A percentile compares a stretch with the other conserved stretches of the same genome.
Conservation (phyloP, 257 asterid genomes). For the Penstemon eatonii region DNA sequence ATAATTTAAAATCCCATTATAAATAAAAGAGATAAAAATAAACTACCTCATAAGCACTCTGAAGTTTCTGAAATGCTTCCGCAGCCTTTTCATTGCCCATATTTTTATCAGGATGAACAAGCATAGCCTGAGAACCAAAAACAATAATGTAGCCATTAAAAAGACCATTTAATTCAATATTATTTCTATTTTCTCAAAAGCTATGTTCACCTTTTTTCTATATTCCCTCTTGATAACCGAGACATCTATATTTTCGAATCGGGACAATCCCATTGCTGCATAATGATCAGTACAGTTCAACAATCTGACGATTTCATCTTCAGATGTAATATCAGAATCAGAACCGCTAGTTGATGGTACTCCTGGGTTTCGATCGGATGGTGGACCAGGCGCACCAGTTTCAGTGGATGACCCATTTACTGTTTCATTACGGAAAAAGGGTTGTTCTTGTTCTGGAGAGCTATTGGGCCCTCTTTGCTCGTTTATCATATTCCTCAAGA, state of each 20-base stretch:
- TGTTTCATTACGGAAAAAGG: conserved; percentile 48
- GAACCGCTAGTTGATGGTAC: conserved; percentile 80
- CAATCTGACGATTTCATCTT: conserved; percentile 77
- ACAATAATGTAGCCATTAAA: conserved; percentile 18
- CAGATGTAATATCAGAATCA: conserved; percentile 76
- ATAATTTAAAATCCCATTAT: conserved; percentile 4
- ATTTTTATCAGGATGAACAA: conserved; percentile 98
- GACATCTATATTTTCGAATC: conserved; percentile 66
- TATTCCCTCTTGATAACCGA: conserved; percentile 79
- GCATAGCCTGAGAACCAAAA: conserved; percentile 77
- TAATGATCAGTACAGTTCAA: conserved; percentile 81
- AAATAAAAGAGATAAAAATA: conserved; percentile 1
- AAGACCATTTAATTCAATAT: neutral
- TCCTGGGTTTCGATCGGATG: conserved; percentile 59
- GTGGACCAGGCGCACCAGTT: conserved; percentile 37
- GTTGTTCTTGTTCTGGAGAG: conserved; percentile 59
- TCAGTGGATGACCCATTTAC: conserved; percentile 47
- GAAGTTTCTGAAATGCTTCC: conserved; percentile 97
- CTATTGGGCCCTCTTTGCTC: conserved; percentile 55
- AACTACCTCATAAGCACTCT: conserved; percentile 92
- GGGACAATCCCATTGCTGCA: conserved; percentile 78
- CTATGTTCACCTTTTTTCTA: conserved; percentile 69
- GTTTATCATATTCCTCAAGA: conserved; percentile 59
- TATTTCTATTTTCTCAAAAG: too few species aligned
- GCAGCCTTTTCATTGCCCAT: conserved; percentile 96